phyloP scores from a whole-genome alignment of 106 monocot species.

The Apostasia ramifera region DNA sequence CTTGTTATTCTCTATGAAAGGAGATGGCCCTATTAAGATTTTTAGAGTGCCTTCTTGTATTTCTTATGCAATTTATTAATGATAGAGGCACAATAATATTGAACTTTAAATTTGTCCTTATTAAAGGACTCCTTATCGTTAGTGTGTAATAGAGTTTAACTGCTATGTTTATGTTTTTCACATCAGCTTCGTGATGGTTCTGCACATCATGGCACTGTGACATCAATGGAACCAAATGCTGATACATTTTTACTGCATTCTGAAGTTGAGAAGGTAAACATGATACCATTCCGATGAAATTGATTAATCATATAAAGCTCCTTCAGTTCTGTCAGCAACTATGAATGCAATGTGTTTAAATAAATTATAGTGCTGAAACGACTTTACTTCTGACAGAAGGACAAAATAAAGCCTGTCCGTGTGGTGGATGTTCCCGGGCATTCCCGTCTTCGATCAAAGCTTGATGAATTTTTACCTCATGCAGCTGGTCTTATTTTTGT shows the following conservation, averaged over 20 bases:
- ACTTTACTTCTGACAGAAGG: slow-evolving; percentile 28
- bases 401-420: slow-evolving; percentile 63
- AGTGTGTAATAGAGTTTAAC: too few species aligned
- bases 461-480: slow-evolving; percentile 81
- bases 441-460: slow-evolving; percentile 74
- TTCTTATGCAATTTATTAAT: too few species aligned
- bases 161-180: not conserved
- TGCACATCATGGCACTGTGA: slow-evolving; percentile 84
- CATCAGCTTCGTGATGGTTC: slow-evolving; percentile 96
- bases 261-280: slow-evolving; percentile 66
- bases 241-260: slow-evolving; percentile 76
- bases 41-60: too few species aligned
- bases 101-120: too few species aligned
- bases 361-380: not conserved
- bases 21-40: too few species aligned
- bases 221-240: slow-evolving; percentile 94
- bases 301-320: not conserved
- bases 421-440: slow-evolving; percentile 95
- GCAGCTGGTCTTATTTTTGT: slow-evolving; percentile 86
- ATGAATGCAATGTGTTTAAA: too few species aligned
- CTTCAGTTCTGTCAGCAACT: too few species aligned
- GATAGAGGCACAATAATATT: too few species aligned
- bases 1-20: too few species aligned
- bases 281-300: not conserved
- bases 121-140: too few species aligned